phyloP scores from a whole-genome alignment of 2,329 filamentous ascomycete genomes.

The Colletotrichum plurivorum region DNA sequence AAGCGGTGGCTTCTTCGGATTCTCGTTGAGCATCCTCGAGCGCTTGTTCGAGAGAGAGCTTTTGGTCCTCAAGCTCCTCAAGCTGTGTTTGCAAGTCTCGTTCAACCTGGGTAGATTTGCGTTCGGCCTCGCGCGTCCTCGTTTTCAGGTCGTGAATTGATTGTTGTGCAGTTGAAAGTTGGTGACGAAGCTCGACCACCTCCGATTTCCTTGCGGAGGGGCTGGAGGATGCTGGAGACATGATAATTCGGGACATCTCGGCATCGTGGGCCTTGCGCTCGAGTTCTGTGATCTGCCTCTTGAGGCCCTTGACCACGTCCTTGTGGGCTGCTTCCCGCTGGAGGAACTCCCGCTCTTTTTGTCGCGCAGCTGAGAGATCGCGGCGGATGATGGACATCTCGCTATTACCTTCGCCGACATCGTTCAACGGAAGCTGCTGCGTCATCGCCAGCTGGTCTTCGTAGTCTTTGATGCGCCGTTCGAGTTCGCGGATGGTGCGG shows the following conservation, averaged over 20 bases:
- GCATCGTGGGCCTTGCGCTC: constrained; percentile 78
- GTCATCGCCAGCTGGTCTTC: constrained; percentile 58
- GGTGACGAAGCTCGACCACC: constrained; percentile 70
- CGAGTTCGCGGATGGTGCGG: constrained; percentile 75
- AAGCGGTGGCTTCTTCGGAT: constrained; percentile 61
- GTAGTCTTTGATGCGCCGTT: constrained; percentile 71
- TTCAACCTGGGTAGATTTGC: constrained; percentile 56
- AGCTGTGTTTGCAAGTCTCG: constrained; percentile 69
- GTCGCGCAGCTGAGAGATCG: constrained; percentile 74
- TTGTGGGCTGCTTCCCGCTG: constrained; percentile 77
- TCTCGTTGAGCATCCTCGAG: constrained; percentile 69
- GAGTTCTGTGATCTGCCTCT: constrained; percentile 75
- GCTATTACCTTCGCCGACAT: constrained; percentile 58
- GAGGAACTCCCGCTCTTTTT: constrained; percentile 75
- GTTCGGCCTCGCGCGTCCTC: constrained; percentile 66
- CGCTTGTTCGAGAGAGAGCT: constrained; percentile 70
- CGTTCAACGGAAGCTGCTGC: constrained; percentile 50
- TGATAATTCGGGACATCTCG: constrained; percentile 65
- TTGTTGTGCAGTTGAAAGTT: constrained; percentile 73
- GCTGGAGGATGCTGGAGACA: constrained; percentile 62
- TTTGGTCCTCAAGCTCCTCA: constrained; percentile 71
- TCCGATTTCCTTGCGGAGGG: constrained; percentile 71
- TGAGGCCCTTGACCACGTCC: constrained; percentile 73
- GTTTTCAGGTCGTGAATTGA: constrained; percentile 68
- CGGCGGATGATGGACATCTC: constrained; percentile 74